Evolutionary conservation across 164 flowering plant species (phyloP).

Genomic region (Warburgia ugandensis): DNA sequence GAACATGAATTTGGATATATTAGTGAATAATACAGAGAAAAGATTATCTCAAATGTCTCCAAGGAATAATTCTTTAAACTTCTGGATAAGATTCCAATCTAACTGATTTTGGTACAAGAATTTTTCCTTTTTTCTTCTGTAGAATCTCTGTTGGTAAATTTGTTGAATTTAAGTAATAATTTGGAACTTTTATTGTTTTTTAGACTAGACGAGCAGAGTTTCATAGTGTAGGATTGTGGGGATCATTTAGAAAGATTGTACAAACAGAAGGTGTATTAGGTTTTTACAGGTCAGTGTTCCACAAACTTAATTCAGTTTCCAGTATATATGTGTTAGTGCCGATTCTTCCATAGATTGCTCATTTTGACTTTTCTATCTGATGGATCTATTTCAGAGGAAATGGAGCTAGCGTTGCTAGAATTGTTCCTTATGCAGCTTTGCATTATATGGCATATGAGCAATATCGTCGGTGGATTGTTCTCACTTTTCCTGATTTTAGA

Average conservation of each 20-base stretch:
- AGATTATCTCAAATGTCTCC: no score
- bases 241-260: conserved; percentile 64
- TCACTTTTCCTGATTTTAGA: conserved; percentile 46
- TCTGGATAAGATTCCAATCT: no score
- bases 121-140: no score
- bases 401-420: conserved; percentile 95
- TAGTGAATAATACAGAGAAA: no score
- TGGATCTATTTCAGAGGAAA: conserved; percentile 58
- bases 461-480: conserved; percentile 80
- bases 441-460: conserved; percentile 95
- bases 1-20: no score
- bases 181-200: no score
- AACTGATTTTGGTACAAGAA: no score
- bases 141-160: no score
- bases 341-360: no score
- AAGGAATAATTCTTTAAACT: no score
- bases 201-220: conserved; percentile 91
- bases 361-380: neutral
- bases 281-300: conserved; percentile 61
- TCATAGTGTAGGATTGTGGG: conserved; percentile 62
- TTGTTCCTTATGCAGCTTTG: conserved; percentile 95
- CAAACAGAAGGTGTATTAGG: conserved; percentile 82
- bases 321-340: no score
- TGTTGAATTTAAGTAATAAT: no score
- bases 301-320: neutral